Evolutionary conservation across 805 yeast genomes (phyloP).

Genomic region (Ogataea dorogensis): DNA sequence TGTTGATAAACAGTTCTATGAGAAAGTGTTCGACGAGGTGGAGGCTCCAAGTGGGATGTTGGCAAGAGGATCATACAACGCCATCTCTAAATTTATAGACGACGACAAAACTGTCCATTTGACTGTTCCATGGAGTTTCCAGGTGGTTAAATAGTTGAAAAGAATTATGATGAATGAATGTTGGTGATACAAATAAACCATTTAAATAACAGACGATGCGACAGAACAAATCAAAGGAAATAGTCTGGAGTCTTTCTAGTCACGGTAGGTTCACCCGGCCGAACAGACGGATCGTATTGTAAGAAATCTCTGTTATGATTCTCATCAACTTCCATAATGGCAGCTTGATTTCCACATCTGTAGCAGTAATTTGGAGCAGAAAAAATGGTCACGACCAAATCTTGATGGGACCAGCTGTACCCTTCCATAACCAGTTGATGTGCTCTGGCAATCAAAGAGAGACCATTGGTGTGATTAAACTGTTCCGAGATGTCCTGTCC

Average conservation of each 20-base stretch:
- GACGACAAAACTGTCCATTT: slow-evolving; percentile 79
- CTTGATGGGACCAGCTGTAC: slow-evolving; percentile 91
- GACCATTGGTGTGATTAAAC: slow-evolving; percentile 86
- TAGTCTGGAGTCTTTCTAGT: slow-evolving; percentile 97
- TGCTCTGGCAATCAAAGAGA: slow-evolving; percentile 86
- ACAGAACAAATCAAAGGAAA: slow-evolving; percentile 56
- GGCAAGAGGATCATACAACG: slow-evolving; percentile 84
- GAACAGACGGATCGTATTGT: slow-evolving; percentile 93
- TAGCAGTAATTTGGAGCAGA: slow-evolving; percentile 96
- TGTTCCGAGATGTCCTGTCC: slow-evolving; percentile 94
- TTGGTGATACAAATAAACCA: slow-evolving; percentile 14
- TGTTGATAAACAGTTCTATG: slow-evolving; percentile 75
- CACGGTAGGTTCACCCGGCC: slow-evolving; percentile 98
- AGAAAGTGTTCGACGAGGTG: slow-evolving; percentile 61
- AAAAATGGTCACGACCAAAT: slow-evolving; percentile 89
- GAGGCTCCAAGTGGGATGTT: slow-evolving; percentile 91
- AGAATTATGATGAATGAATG: slow-evolving; percentile 8
- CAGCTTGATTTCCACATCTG: slow-evolving; percentile 97
- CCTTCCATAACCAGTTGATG: slow-evolving; percentile 99
- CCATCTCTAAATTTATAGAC: slow-evolving; percentile 78
- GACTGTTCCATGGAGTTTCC: slow-evolving; percentile 80
- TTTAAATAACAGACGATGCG: slow-evolving; percentile 9
- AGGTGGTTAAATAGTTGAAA: slow-evolving; percentile 55
- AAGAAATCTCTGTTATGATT: slow-evolving; percentile 85
- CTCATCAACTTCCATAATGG: slow-evolving; percentile 97